phyloP scores from a whole-genome alignment of 2,329 filamentous ascomycete species.

The Drechslera avenae region DNA sequence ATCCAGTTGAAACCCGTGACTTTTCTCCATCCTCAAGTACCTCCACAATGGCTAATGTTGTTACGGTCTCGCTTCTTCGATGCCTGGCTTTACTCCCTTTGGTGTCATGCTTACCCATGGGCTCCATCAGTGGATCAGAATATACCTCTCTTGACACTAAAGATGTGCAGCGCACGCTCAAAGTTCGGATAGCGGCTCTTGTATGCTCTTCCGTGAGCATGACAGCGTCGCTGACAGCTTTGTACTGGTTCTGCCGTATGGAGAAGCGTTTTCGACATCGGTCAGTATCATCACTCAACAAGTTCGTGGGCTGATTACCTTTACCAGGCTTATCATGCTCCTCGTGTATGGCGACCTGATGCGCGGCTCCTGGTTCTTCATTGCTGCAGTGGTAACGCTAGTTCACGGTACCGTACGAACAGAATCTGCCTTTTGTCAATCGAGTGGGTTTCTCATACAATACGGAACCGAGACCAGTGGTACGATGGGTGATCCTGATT shows the following conservation, averaged over 20 bases:
- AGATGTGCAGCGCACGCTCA: conserved; percentile 24
- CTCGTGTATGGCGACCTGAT: conserved; percentile 74
- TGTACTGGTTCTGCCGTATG: conserved; percentile 78
- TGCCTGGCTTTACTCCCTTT: neutral
- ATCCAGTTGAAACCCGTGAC: neutral
- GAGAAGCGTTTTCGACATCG: conserved; percentile 74
- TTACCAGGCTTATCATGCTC: conserved; percentile 70
- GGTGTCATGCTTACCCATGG: conserved; percentile 2
- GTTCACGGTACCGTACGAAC: conserved; percentile 57
- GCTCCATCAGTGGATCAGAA: neutral
- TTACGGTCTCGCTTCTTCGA: neutral
- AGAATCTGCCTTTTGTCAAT: conserved; percentile 66
- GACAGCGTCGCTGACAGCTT: conserved; percentile 59
- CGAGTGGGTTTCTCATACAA: conserved; percentile 70
- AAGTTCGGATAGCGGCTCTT: conserved; percentile 44
- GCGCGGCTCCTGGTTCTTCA: conserved; percentile 70
- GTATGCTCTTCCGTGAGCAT: conserved; percentile 59
- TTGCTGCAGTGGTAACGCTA: conserved; percentile 67
- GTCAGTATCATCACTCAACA: conserved; percentile 51
- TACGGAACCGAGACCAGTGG: conserved; percentile 69
- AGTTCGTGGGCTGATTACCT: neutral
- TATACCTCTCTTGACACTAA: conserved; percentile 6
- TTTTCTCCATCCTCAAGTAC: neutral
- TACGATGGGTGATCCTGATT: conserved; percentile 35
- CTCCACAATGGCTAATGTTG: neutral